Base-by-base conservation (phyloP, 2,329 filamentous ascomycete species). In the Cephalotrichum gorgonifer region DNA sequence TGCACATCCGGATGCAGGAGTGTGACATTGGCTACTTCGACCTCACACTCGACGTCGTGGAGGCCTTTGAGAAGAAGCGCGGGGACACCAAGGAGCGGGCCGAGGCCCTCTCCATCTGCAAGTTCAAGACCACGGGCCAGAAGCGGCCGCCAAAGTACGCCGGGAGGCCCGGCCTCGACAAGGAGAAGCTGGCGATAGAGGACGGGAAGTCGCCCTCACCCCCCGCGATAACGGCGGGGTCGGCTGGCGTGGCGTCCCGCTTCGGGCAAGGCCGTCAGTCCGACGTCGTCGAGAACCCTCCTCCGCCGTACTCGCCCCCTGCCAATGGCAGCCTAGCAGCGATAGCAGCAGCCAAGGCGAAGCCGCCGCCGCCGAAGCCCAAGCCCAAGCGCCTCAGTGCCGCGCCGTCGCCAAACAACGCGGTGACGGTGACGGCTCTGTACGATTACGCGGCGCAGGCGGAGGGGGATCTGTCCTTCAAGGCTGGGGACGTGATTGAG, bases 21-120 rank as follows among this genome's bases (percentile, higher is more conserved):
- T 89, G 94, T 64, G 90, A 97, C 61, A 98, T 98, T 62, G 89
- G 89, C 53, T 98, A 98, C 70, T 98, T 98, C 66, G 87, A 98
- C 65, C 77, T 98, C 47, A 87, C 86, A 2, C 76, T 87, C 28
- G 90, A 95, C 60, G 85, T 98, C 41, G 88, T 96, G 64, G 91
- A 91, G 54, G 90, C 88, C 12, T 98, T 95, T 64, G 74, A 86
- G 59, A 77, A 81, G 65, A 96, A 96, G 72, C 85, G 90, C 27
- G 91, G 89, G 25, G 86, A 94, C 57, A 83, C 93, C 52, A 84
- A 93, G 62, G 86, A 94, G 56, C 80, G 78, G 54, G 81, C 85
- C n/a, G 93, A 98, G 66, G 81, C 79, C 33, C 73, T 98, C 17
- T 75, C 79, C 12, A 96, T 98, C 55, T 83, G 87, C 54, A 88